Evolutionary conservation across 2,329 filamentous ascomycete genomes (phyloP).

Genomic region (Fusarium brachygibbosum): DNA sequence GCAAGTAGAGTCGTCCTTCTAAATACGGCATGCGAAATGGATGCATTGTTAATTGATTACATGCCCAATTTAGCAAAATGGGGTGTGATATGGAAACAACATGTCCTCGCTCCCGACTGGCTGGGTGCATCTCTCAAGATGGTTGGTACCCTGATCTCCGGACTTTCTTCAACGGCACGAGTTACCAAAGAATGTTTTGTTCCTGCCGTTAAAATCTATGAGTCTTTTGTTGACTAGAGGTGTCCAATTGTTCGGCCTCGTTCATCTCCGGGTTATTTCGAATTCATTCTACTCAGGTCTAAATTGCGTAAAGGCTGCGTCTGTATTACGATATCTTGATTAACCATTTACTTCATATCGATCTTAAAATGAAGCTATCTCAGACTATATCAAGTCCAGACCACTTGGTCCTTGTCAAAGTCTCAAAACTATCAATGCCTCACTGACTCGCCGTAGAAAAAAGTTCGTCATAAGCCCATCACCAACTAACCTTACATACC

Average conservation of each 20-base stretch:
- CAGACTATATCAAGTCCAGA: not conserved
- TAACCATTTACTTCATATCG: not conserved
- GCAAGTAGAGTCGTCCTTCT: constrained; percentile 18
- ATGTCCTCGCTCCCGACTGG: constrained; percentile 28
- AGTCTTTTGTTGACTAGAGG: not conserved
- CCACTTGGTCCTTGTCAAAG: not conserved
- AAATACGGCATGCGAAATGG: constrained; percentile 6
- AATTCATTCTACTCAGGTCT: not conserved
- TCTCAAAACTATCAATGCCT: not conserved
- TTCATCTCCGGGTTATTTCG: not conserved
- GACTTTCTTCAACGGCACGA: not conserved
- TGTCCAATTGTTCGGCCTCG: not conserved
- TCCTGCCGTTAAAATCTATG: not conserved
- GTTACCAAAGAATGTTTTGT: constrained; percentile 2
- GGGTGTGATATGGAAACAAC: constrained; percentile 18
- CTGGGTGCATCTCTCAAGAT: not conserved
- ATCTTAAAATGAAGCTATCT: constrained; percentile 1
- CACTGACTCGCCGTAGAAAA: constrained; percentile 14
- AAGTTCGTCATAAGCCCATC: constrained; percentile 3
- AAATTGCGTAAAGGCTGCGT: not conserved
- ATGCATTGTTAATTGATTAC: constrained; percentile 27
- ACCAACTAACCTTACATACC: constrained; percentile 2
- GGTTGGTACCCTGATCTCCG: constrained; percentile 3
- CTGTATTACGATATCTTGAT: not conserved
- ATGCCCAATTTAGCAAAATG: constrained; percentile 17